Base-by-base conservation (phyloP, 495 filamentous ascomycete genomes). In the Penicillium paxilli region DNA sequence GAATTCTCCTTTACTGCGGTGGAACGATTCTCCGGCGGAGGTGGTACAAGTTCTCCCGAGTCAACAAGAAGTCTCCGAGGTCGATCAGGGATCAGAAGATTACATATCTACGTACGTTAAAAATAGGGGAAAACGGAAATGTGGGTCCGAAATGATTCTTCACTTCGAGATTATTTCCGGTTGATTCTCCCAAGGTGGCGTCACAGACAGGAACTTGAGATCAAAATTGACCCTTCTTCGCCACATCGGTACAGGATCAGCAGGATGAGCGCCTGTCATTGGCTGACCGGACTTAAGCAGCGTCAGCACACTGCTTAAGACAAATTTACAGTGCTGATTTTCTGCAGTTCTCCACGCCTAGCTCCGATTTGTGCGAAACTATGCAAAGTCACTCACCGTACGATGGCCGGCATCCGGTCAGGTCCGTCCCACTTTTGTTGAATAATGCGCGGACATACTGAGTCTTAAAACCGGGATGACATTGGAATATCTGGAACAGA, bases 381-480 rank as follows among this genome's bases (percentile, higher is more conserved):
- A 16, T 17, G 14, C 35, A 38, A 14, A 16, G 35, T 16, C 35
- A 38, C 16, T 38, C 35, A 38, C 8, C 3, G n/a, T 38, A n/a
- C 16, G 35, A 38, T 7, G n/a, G n/a, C 4, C 8, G 7, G 16
- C n/a, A 16, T n/a, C n/a, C 35, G 8, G 8, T 16, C 35, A n/a
- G 35, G 16, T 38, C 35, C n/a, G n/a, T n/a, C n/a, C n/a, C 35
- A 38, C 35, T 38, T 38, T n/a, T n/a, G n/a, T n/a, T 4, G n/a
- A 38, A 20, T 38, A 16, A n/a, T 38, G 35, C 35, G 35, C 57
- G 58, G 58, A 57, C 11, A 60, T 60, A 53, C 26, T 1, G 5
- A 3, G 22, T 11, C 37, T 49, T 53, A 60, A 60, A 30, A 28
- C 58, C 58, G 58, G 42, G 58, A 57, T 60, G 54, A 60, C 53